A percentile compares a stretch with the other conserved stretches of the same genome.
Conservation (phyloP, 768 basidiomycete species). For the Lactarius sp. region DNA sequence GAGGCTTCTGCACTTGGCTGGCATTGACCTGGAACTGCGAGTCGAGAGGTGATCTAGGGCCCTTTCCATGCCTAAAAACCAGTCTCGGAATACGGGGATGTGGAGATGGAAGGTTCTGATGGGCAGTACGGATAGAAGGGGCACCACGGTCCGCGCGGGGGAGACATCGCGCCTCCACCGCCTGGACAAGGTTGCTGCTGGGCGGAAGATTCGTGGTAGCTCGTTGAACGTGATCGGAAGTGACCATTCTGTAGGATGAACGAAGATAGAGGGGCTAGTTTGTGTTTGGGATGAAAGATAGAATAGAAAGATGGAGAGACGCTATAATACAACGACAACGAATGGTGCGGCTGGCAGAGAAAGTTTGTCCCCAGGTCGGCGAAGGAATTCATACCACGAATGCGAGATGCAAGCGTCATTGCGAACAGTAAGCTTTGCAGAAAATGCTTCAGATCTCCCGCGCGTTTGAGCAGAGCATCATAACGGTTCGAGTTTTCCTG, state of each 20-base stretch:
- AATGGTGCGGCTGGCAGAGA: not conserved
- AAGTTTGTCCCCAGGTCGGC: not conserved
- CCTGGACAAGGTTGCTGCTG: not conserved
- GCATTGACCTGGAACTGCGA: constrained; percentile 19
- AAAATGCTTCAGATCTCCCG: not conserved
- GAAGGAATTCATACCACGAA: constrained; percentile 16
- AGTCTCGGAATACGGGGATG: constrained; percentile 15
- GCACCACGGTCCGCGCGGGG: not conserved
- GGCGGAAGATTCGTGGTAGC: not conserved
- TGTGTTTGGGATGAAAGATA: constrained; percentile 1
- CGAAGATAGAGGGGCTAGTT: not conserved
- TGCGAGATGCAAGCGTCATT: not conserved
- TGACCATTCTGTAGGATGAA: constrained; percentile 1
- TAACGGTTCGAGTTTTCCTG: not conserved
- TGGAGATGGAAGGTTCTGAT: not conserved
- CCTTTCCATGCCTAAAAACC: not conserved
- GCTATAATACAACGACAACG: not conserved
- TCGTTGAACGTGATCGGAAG: not conserved
- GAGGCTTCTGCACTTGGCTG: constrained; percentile 8
- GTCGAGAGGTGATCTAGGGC: not conserved
- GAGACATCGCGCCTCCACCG: not conserved
- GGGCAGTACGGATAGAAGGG: not conserved
- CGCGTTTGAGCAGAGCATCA: not conserved
- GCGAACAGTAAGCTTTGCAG: too few species aligned
- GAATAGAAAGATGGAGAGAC: not conserved